Evolutionary conservation across 1,139 yeast genomes (phyloP).

Genomic region (Yamadazyma triangularis): DNA sequence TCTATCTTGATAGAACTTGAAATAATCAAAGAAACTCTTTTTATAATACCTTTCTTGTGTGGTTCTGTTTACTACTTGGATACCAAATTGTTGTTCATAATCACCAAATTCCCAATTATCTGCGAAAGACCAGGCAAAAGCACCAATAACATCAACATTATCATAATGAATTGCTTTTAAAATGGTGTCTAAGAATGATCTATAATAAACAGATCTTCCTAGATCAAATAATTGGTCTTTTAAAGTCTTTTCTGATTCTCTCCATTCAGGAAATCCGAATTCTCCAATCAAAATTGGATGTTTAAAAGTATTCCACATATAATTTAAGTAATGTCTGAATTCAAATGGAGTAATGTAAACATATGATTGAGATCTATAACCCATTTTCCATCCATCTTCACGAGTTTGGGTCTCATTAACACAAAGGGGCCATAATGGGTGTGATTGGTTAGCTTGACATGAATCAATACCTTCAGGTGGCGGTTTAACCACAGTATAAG

Average conservation of each 20-base stretch:
- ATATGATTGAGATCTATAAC: conserved; percentile 21
- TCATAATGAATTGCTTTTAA: conserved; percentile 21
- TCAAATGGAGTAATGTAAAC: conserved; percentile 19
- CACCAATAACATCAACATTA: conserved; percentile 24
- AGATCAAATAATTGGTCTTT: conserved; percentile 24
- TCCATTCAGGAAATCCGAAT: conserved; percentile 31
- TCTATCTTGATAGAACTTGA: conserved; percentile 15
- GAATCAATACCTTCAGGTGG: conserved; percentile 17
- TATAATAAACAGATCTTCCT: conserved; percentile 24
- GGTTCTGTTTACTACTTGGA: conserved; percentile 29
- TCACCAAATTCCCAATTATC: conserved; percentile 29
- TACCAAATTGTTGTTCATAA: conserved; percentile 26
- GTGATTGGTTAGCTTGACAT: conserved; percentile 12
- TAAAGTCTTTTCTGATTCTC: conserved; percentile 21
- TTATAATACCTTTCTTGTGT: conserved; percentile 27
- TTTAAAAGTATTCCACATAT: conserved; percentile 17
- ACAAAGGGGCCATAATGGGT: conserved; percentile 19
- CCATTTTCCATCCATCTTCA: conserved; percentile 25
- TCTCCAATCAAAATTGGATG: conserved; percentile 22
- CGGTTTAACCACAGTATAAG: conserved; percentile 19
- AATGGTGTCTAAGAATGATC: conserved; percentile 22
- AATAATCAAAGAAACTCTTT: conserved; percentile 26
- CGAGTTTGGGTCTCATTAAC: conserved; percentile 12
- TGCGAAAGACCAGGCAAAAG: conserved; percentile 30
- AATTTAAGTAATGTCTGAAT: conserved; percentile 16